Conservation (phyloP, 495 filamentous ascomycete genomes). For the Xanthoparmelia taractica region DNA sequence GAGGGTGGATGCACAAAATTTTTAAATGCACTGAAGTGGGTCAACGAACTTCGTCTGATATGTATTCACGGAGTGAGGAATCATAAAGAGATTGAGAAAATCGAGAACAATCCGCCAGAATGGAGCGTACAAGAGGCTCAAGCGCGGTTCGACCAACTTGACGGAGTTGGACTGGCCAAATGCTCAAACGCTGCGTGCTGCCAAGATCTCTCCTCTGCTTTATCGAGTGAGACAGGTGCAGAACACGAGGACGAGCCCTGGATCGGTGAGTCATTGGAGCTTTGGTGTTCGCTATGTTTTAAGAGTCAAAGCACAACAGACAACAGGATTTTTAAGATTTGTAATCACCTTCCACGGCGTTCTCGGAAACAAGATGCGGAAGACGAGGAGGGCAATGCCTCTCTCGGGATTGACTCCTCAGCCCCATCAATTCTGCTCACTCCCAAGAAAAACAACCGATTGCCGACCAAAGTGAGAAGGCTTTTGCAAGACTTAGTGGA, state of each 20-base stretch:
- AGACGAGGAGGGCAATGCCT: too few species aligned
- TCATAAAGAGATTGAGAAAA: too few species aligned
- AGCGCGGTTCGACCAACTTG: conserved; percentile 16
- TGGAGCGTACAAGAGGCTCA: conserved; percentile 14
- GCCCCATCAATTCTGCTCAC: neutral
- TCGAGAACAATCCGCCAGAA: neutral
- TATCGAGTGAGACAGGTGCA: conserved; percentile 6
- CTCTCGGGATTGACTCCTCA: neutral
- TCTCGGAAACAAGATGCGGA: too few species aligned
- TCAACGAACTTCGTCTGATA: conserved; percentile 36
- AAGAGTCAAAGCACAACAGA: neutral
- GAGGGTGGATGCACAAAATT: conserved; percentile 9
- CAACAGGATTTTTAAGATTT: neutral
- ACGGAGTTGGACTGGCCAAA: conserved; percentile 6
- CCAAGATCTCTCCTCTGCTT: conserved; percentile 6
- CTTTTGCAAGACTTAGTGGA: conserved; percentile 7
- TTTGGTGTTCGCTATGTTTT: conserved; percentile 14
- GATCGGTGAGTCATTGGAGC: conserved; percentile 9
- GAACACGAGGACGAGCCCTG: conserved; percentile 15
- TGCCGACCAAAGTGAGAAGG: conserved; percentile 8
- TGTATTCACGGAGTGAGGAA: conserved; percentile 33
- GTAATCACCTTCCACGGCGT: conserved; percentile 13
- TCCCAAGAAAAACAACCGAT: too few species aligned
- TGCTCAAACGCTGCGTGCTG: conserved; percentile 5
- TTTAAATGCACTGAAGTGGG: conserved; percentile 36